A percentile compares a stretch with the other conserved stretches of the same genome.
These are phyloP conservation scores for Salvia sclarea DNA, from an alignment of 305 asterid species.

Conservation along the genomic window DNA sequence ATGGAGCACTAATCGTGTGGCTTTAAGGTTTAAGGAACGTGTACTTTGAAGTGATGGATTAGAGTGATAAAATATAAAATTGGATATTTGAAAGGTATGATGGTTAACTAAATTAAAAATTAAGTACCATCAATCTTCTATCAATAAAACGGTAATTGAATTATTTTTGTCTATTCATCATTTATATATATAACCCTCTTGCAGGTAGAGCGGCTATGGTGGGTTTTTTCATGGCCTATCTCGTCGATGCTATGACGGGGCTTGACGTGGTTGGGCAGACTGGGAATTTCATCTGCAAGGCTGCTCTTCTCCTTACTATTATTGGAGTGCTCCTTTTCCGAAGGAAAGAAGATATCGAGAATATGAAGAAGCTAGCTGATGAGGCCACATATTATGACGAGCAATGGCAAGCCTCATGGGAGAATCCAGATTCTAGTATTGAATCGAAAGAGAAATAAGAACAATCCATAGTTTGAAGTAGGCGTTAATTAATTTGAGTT, in stretches of 20 bases:
- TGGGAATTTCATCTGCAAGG: slow-evolving; percentile 61
- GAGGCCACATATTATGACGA: slow-evolving; percentile 67
- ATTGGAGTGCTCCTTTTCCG: slow-evolving; percentile 49
- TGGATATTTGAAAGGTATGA: too few relatives aligned
- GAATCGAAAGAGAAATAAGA: slow-evolving; percentile 9
- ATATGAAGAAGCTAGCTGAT: slow-evolving; percentile 48
- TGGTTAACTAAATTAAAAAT: too few relatives aligned
- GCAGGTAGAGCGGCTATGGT: slow-evolving; percentile 77
- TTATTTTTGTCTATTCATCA: too few relatives aligned
- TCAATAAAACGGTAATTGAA: too few relatives aligned
- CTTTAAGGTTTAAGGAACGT: too few relatives aligned
- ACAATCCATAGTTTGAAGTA: not conserved
- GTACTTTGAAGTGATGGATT: too few relatives aligned
- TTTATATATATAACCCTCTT: too few relatives aligned
- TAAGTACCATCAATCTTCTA: too few relatives aligned
- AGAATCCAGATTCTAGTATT: slow-evolving; percentile 22
- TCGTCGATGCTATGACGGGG: slow-evolving; percentile 62
- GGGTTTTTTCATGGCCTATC: slow-evolving; percentile 65
- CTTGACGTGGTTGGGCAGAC: slow-evolving; percentile 64
- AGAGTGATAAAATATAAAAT: too few relatives aligned
- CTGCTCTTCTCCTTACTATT: slow-evolving; percentile 47
- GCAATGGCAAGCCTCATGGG: slow-evolving; percentile 71
- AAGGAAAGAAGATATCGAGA: slow-evolving; percentile 46
- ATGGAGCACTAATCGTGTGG: too few relatives aligned
- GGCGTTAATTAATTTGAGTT: too few relatives aligned